Evolutionary conservation across 2,329 filamentous ascomycete genomes (phyloP), one percentile per base, ranked within the genome.

Genomic region (Fusarium scirpi): DNA sequence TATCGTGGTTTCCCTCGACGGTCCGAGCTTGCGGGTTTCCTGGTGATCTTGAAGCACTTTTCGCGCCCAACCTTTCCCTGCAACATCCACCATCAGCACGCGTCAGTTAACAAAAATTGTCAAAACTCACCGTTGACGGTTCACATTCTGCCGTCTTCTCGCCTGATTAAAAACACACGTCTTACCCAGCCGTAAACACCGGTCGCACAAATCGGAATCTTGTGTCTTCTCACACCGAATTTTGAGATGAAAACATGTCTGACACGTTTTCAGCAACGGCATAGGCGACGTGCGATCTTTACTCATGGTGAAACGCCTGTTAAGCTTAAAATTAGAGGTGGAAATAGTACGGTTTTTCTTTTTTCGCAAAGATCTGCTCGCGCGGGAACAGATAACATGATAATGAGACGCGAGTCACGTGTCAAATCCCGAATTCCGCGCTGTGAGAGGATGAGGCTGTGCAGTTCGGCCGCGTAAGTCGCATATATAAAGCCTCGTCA

Each of bases 191-290:
- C 78, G 70, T 20, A 79, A 48, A 30, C 77, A 80, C 8, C 78
- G 70, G 51, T 80, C 78, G 59, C 77, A 80, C 4, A 68, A 46
- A 2, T 67, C 75, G 5, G 74, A 77, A 16, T 78, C 72, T 10
- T 79, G 77, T 0, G 76, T 76, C 20, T 76, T 78, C 7, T 75
- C 69, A 54, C 78, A 80, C 4, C 76, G 71, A 11, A 80, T 78
- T 7, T 80, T 80, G 0, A 77, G 55, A 2, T 71, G 65, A 20
- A 77, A 76, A 48, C 78, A 80, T 22, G 76, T 76, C 22, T 79
- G 76, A 7, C 78, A 80, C 4, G 78, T 80, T 38, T 77, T 78
- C 1, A 70, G 20, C 8, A 70, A 6, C 0, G 58, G 58, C 6
- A 62, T 52, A 2, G 67, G 53, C 0, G 51, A 52, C 1, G 47